A percentile compares a stretch with the other conserved stretches of the same genome.
These are phyloP conservation scores for Botrytis byssoidea DNA, from an alignment of 2,329 filamentous ascomycete genomes.

Conservation along the genomic window DNA sequence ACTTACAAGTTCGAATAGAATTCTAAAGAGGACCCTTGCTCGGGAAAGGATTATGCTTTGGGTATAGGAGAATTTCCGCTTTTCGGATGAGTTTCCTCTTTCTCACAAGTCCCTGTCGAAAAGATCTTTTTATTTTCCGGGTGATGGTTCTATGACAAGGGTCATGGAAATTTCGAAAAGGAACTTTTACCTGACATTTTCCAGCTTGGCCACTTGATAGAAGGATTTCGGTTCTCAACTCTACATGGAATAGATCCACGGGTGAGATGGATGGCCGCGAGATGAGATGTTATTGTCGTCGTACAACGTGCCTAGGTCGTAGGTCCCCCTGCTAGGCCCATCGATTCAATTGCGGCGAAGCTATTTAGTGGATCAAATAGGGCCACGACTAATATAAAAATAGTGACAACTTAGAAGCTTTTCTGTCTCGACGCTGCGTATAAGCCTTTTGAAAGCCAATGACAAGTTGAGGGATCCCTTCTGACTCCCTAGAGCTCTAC, in stretches of 20 bases:
- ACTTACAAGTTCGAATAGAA: constrained; percentile 9
- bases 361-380: constrained; percentile 14
- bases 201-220: background rate
- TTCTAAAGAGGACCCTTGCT: constrained; percentile 4
- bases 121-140: constrained; percentile 20
- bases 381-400: constrained; percentile 18
- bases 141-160: constrained; percentile 16
- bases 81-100: constrained; percentile 12
- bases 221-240: constrained; percentile 13
- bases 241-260: constrained; percentile 12
- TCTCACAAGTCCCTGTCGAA: background rate
- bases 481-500: constrained; percentile 3
- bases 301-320: constrained; percentile 11
- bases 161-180: constrained; percentile 12
- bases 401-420: constrained; percentile 18
- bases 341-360: constrained; percentile 16
- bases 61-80: constrained; percentile 11
- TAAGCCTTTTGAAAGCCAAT: background rate
- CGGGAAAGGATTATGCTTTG: constrained; percentile 5
- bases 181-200: background rate
- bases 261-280: constrained; percentile 14
- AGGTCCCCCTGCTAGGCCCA: constrained; percentile 3
- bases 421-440: background rate
- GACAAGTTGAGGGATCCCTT: constrained; percentile 11
- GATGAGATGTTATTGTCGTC: constrained; percentile 18